These are phyloP conservation scores for Citrullus mucosospermus DNA, from an alignment of 306 rosid genomes.

Conservation along the genomic window DNA sequence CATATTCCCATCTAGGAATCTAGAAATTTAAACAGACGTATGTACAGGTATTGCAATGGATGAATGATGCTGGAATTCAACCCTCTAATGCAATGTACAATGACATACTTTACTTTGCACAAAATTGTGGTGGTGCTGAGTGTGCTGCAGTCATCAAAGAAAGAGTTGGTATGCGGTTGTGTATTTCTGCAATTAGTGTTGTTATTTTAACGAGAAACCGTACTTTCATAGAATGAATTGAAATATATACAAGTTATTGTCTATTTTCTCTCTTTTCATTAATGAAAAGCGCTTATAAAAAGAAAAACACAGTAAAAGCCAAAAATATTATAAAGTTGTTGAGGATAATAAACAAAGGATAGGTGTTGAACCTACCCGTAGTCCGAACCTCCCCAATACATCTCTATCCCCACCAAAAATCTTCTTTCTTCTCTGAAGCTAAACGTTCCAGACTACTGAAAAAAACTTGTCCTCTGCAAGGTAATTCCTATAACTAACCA, in stretches of 20 bases:
- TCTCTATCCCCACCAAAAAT: background rate
- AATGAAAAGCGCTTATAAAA: too few relatives aligned
- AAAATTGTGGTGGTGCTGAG: conserved; percentile 50
- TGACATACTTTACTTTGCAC: conserved; percentile 57
- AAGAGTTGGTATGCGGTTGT: conserved; percentile 52
- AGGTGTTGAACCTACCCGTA: background rate
- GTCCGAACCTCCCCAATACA: background rate
- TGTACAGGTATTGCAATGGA: conserved; percentile 80
- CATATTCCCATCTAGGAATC: background rate
- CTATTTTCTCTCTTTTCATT: too few relatives aligned
- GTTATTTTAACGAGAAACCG: background rate
- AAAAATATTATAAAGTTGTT: too few relatives aligned
- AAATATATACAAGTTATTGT: background rate
- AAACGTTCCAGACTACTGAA: background rate
- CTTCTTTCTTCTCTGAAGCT: background rate
- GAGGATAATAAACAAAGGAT: background rate
- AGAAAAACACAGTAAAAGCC: background rate
- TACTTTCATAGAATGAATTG: background rate
- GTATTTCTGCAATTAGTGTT: background rate
- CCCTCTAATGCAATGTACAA: conserved; percentile 58
- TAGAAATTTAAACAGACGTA: background rate
- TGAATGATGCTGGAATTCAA: conserved; percentile 72
- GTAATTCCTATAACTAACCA: background rate
- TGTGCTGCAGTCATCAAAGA: conserved; percentile 56
- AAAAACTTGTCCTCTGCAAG: background rate